Conservation (phyloP, 495 filamentous ascomycete genomes). For the Xanthoparmelia taractica region DNA sequence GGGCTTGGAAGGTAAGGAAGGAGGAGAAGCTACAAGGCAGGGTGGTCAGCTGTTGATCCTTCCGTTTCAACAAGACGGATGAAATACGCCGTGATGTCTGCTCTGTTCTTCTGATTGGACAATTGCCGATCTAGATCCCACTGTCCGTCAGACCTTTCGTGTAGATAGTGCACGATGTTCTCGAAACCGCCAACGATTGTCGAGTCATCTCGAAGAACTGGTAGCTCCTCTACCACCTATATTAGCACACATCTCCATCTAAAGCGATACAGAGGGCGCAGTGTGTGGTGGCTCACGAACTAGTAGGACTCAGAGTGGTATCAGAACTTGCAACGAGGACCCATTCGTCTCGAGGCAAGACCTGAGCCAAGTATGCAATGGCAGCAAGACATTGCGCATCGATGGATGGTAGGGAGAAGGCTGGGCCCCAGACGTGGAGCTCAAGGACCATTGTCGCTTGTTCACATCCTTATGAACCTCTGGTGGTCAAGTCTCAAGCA, state of each 20-base stretch:
- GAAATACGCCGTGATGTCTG: slow-evolving; percentile 50
- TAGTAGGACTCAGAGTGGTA: slow-evolving; percentile 63
- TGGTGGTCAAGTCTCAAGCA: not conserved
- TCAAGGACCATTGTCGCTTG: slow-evolving; percentile 32
- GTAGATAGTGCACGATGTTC: slow-evolving; percentile 65
- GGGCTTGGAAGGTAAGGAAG: slow-evolving; percentile 56
- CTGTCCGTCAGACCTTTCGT: slow-evolving; percentile 41
- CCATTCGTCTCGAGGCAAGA: slow-evolving; percentile 57
- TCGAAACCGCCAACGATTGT: slow-evolving; percentile 63
- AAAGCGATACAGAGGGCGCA: not conserved
- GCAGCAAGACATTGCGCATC: slow-evolving; percentile 79
- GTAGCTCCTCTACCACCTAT: slow-evolving; percentile 56
- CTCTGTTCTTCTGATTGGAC: slow-evolving; percentile 35
- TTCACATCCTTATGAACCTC: not conserved
- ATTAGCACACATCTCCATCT: not conserved
- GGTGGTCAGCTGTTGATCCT: not conserved
- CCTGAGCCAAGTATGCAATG: slow-evolving; percentile 60
- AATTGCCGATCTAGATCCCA: slow-evolving; percentile 51
- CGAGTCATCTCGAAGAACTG: slow-evolving; percentile 57
- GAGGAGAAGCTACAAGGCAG: slow-evolving; percentile 43
- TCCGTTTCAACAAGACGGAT: not conserved
- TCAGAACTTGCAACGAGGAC: slow-evolving; percentile 67
- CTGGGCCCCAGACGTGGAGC: slow-evolving; percentile 88
- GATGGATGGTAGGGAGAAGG: slow-evolving; percentile 78
- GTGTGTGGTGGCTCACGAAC: slow-evolving; percentile 45